A percentile compares a stretch with the other conserved stretches of the same genome.
Evolutionary conservation across 768 basidiomycete genomes (phyloP).

Genomic region (Hygrocybe punicea): DNA sequence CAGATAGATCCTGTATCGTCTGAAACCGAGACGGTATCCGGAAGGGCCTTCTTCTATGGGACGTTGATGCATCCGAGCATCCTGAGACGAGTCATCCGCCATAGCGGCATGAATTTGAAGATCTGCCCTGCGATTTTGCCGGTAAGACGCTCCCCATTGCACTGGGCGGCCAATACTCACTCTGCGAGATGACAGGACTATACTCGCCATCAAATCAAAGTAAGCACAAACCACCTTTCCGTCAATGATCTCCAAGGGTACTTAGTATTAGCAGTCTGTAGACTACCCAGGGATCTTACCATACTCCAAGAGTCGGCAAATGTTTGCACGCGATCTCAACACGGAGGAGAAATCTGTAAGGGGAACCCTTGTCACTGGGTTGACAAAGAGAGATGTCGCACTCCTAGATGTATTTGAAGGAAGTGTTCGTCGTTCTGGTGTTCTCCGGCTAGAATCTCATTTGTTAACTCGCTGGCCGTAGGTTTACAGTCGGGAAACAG

Average conservation of each 20-base stretch:
- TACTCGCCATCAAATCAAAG: constrained; percentile 78
- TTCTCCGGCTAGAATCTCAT: background rate
- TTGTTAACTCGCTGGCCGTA: constrained; percentile 25
- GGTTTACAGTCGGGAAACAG: constrained; percentile 67
- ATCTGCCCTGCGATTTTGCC: constrained; percentile 72
- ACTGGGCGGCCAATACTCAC: background rate
- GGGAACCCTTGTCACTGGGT: constrained; percentile 74
- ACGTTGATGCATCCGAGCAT: constrained; percentile 87
- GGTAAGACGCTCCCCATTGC: constrained; percentile 40
- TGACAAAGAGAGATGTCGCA: constrained; percentile 60
- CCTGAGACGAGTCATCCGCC: constrained; percentile 68
- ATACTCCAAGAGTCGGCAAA: constrained; percentile 42
- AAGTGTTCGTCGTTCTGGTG: constrained; percentile 42
- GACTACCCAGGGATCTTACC: constrained; percentile 87
- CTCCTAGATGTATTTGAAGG: constrained; percentile 83
- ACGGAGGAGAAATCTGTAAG: constrained; percentile 67
- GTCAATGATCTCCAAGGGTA: background rate
- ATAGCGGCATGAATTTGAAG: constrained; percentile 58
- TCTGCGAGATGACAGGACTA: constrained; percentile 48
- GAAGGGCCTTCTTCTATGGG: constrained; percentile 77
- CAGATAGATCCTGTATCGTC: too few relatives aligned
- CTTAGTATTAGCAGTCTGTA: constrained; percentile 39
- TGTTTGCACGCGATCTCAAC: constrained; percentile 51
- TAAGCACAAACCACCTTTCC: constrained; percentile 22
- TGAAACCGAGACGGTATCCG: background rate